These are phyloP conservation scores for Thelonectria rubi DNA, from an alignment of 2,329 filamentous ascomycete species.

Conservation along the genomic window DNA sequence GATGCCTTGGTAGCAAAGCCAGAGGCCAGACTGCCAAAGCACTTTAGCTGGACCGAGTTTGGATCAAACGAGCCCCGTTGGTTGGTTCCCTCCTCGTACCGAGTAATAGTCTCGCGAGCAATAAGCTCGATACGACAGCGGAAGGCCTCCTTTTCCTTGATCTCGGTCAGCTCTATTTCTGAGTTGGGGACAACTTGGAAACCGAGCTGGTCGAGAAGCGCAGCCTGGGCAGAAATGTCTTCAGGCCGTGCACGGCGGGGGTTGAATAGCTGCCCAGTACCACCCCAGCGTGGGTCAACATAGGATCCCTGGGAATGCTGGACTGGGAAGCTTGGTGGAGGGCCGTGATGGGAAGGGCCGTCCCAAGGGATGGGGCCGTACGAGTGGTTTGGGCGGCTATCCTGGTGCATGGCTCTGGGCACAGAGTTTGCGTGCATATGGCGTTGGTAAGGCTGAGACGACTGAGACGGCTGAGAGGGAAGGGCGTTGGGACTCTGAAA, in stretches of 20 bases:
- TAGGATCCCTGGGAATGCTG: slow-evolving; percentile 13
- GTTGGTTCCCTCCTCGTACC: slow-evolving; percentile 57
- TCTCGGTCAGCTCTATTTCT: slow-evolving; percentile 71
- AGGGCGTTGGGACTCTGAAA: slow-evolving; percentile 44
- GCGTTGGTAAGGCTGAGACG: slow-evolving; percentile 37
- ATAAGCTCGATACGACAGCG: slow-evolving; percentile 70
- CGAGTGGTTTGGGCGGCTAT: slow-evolving; percentile 27
- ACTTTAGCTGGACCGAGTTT: slow-evolving; percentile 72
- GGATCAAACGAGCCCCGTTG: slow-evolving; percentile 58
- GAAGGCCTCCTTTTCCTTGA: slow-evolving; percentile 76
- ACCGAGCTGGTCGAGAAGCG: slow-evolving; percentile 60
- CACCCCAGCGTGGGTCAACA: slow-evolving; percentile 25
- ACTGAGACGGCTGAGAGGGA: slow-evolving; percentile 36
- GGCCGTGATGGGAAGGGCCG: slow-evolving; percentile 36
- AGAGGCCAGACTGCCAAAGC: slow-evolving; percentile 84
- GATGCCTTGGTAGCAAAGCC: slow-evolving; percentile 89
- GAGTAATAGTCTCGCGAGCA: slow-evolving; percentile 66
- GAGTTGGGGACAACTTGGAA: slow-evolving; percentile 58
- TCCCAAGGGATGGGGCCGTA: slow-evolving; percentile 36
- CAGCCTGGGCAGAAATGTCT: slow-evolving; percentile 59
- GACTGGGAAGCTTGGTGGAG: slow-evolving; percentile 17
- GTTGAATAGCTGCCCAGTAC: slow-evolving; percentile 33
- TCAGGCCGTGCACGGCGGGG: slow-evolving; percentile 47
- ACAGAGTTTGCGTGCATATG: slow-evolving; percentile 37
- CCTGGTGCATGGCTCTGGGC: slow-evolving; percentile 26